Percentiles rank a stretch among this genome's conserved stretches.
phyloP scores from a whole-genome alignment of 176 grass and related monocot genomes.

The Aechmea fasciata region DNA sequence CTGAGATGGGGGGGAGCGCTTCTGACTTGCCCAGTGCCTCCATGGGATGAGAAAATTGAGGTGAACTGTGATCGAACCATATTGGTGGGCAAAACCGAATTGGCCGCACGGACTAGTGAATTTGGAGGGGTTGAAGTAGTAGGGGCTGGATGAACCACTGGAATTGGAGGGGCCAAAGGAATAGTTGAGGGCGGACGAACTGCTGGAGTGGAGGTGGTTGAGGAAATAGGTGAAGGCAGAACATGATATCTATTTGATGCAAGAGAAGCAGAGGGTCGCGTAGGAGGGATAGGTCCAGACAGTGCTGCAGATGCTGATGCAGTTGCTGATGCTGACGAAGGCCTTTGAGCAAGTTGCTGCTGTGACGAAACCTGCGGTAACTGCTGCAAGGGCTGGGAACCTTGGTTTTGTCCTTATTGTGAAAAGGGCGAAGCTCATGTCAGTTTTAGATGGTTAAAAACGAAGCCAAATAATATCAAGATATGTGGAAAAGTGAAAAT shows the following conservation, averaged over 20 bases:
- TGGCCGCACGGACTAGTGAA: conserved; percentile 2
- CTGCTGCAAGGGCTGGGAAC: conserved; percentile 23
- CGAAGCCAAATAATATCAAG: background rate
- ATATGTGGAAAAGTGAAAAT: no score
- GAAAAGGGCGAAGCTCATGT: conserved; percentile 10
- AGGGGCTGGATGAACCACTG: conserved; percentile 7
- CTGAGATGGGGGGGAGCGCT: conserved; percentile 66
- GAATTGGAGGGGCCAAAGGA: no score
- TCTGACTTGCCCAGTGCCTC: conserved; percentile 25
- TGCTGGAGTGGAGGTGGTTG: conserved; percentile 11
- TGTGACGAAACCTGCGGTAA: conserved; percentile 25
- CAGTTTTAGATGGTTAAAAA: conserved; percentile 20
- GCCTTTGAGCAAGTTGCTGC: conserved; percentile 22
- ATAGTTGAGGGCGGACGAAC: conserved; percentile 1
- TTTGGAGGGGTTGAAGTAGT: conserved; percentile 16
- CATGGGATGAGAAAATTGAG: conserved; percentile 18
- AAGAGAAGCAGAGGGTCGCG: conserved; percentile 1
- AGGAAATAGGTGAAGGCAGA: conserved; percentile 14
- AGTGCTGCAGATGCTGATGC: conserved; percentile 5
- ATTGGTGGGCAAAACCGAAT: conserved; percentile 17
- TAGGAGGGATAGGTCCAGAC: background rate
- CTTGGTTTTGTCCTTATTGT: conserved; percentile 24
- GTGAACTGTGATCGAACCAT: conserved; percentile 18
- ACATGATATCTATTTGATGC: conserved; percentile 5
- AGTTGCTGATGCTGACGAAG: conserved; percentile 2